A percentile compares a stretch with the other conserved stretches of the same genome.
Conservation (phyloP, 257 asterid genomes). For the Solanum pennellii region DNA sequence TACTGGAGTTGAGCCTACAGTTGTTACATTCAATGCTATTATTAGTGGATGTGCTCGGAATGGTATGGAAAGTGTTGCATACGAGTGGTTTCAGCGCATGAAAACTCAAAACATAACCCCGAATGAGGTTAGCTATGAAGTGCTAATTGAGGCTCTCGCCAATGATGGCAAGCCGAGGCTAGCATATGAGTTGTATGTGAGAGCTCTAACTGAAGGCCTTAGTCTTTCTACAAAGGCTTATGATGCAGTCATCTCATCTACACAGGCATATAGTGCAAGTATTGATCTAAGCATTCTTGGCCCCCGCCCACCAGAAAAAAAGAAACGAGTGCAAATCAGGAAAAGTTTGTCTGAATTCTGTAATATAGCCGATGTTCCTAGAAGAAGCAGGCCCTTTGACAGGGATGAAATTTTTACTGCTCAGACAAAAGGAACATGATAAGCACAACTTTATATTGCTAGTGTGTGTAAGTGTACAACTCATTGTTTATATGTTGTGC, state of each 20-base stretch:
- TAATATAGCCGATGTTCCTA: constrained; percentile 53
- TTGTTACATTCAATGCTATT: constrained; percentile 81
- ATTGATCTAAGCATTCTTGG: constrained; percentile 47
- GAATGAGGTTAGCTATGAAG: constrained; percentile 69
- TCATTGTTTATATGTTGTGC: background rate
- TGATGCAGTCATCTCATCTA: constrained; percentile 42
- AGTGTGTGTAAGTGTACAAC: background rate
- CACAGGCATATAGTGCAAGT: constrained; percentile 33
- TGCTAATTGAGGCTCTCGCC: constrained; percentile 62
- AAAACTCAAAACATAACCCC: constrained; percentile 37
- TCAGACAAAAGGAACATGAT: constrained; percentile 9
- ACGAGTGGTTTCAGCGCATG: constrained; percentile 78
- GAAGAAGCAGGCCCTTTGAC: constrained; percentile 47
- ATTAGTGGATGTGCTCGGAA: constrained; percentile 59
- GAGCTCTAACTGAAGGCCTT: constrained; percentile 54
- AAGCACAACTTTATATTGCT: background rate
- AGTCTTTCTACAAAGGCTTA: constrained; percentile 67
- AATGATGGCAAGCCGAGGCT: constrained; percentile 82
- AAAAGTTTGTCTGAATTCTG: constrained; percentile 39
- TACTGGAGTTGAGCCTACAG: constrained; percentile 59
- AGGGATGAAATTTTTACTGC: constrained; percentile 24
- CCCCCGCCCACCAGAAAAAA: constrained; percentile 53
- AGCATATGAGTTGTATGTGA: constrained; percentile 59
- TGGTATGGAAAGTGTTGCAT: constrained; percentile 39
- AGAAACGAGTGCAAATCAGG: constrained; percentile 35